A percentile compares a stretch with the other conserved stretches of the same genome.
Conservation (phyloP, 352 stramenopile species). For the Thraustotheca clavata region DNA sequence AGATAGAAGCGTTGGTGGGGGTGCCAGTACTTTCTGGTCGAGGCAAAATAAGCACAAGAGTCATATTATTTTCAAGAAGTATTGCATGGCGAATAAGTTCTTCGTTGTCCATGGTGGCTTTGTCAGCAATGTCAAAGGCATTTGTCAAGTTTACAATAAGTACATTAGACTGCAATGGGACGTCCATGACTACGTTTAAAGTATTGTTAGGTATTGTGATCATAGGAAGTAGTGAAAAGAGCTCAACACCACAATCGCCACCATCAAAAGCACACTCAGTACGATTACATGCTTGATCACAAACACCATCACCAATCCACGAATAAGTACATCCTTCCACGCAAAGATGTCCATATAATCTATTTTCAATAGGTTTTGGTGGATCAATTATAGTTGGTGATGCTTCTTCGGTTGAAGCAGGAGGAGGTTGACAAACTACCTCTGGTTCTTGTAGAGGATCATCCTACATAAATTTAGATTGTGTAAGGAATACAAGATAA, state of each 20-base stretch:
- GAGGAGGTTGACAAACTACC: background rate
- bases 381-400: no score
- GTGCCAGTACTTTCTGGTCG: slow-evolving; percentile 30
- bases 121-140: slow-evolving; percentile 45
- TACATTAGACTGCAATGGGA: slow-evolving; percentile 51
- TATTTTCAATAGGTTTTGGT: background rate
- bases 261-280: slow-evolving; percentile 75
- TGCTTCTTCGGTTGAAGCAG: no score
- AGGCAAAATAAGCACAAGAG: slow-evolving; percentile 71
- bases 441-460: slow-evolving; percentile 3
- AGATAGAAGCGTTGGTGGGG: background rate
- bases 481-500: background rate
- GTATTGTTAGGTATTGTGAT: slow-evolving; percentile 40
- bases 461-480: background rate
- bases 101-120: slow-evolving; percentile 56
- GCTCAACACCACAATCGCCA: slow-evolving; percentile 54
- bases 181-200: slow-evolving; percentile 40
- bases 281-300: slow-evolving; percentile 71
- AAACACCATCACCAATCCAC: slow-evolving; percentile 76
- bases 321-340: slow-evolving; percentile 56
- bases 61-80: slow-evolving; percentile 65
- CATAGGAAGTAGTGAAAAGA: slow-evolving; percentile 36
- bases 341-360: slow-evolving; percentile 38
- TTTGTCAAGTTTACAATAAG: slow-evolving; percentile 57
- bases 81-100: slow-evolving; percentile 58